phyloP scores from a whole-genome alignment of 179 eudicot species.

The Sideroxylon spinosum region DNA sequence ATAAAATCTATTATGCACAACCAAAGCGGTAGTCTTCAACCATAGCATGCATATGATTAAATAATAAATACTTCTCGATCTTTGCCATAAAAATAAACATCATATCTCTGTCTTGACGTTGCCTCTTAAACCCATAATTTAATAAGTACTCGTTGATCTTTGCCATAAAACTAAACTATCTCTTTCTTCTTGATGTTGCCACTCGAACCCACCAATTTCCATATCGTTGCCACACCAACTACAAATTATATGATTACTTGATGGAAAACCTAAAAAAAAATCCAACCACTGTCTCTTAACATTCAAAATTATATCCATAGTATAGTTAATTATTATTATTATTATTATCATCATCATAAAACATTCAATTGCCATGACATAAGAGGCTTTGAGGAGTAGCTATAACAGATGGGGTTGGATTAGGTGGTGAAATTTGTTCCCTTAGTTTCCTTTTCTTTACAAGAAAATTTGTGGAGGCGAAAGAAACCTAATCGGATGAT shows the following conservation, averaged over 20 bases:
- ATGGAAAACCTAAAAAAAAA: neutral
- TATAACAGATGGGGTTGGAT: neutral
- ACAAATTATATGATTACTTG: neutral
- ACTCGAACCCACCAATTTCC: neutral
- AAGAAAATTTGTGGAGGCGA: neutral
- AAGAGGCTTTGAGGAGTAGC: neutral
- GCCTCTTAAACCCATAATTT: too few relatives aligned
- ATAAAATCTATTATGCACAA: too few relatives aligned
- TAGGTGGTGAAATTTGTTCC: neutral
- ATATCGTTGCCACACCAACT: conserved; percentile 4
- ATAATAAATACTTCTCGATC: too few relatives aligned
- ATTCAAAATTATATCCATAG: neutral
- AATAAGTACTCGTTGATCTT: neutral
- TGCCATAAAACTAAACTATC: neutral
- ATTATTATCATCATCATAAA: neutral
- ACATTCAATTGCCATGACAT: neutral
- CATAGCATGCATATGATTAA: too few relatives aligned
- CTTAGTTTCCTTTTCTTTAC: neutral
- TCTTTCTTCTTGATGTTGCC: neutral
- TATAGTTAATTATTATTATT: neutral
- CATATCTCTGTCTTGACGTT: too few relatives aligned
- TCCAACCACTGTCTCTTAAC: neutral
- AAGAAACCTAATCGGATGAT: neutral
- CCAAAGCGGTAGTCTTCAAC: too few relatives aligned
- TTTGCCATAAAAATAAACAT: too few relatives aligned